Evolutionary conservation across 2,329 filamentous ascomycete species (phyloP).

Genomic region (Fulvia fulva): DNA sequence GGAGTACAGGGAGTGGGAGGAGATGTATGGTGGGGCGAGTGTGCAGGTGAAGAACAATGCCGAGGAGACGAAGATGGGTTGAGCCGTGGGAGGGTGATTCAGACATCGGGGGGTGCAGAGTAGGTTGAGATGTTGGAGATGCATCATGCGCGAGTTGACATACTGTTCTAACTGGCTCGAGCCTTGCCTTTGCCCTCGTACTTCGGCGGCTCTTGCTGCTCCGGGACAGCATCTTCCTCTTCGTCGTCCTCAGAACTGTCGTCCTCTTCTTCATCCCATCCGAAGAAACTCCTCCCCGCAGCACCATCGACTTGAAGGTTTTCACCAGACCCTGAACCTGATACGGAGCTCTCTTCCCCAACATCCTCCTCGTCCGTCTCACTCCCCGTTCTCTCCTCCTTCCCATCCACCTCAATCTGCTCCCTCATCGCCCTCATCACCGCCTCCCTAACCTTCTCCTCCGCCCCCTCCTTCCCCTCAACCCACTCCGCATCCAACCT

Average conservation of each 20-base stretch:
- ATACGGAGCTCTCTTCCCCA: conserved; percentile 27
- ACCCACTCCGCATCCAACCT: conserved; percentile 86
- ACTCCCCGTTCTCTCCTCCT: conserved; percentile 28
- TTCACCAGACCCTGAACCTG: conserved; percentile 30
- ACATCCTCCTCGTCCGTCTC: conserved; percentile 23
- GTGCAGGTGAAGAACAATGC: background rate
- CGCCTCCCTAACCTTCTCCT: conserved; percentile 74
- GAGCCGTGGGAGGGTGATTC: background rate
- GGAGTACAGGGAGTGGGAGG: no score
- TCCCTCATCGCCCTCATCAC: conserved; percentile 67
- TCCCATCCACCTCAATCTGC: conserved; percentile 47
- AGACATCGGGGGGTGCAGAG: no score
- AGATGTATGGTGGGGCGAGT: no score
- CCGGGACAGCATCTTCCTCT: conserved; percentile 36
- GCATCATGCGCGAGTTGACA: background rate
- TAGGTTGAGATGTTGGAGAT: background rate
- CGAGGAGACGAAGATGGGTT: background rate
- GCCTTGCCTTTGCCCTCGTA: conserved; percentile 45
- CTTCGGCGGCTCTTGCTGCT: background rate
- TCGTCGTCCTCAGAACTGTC: conserved; percentile 46
- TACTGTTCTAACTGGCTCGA: conserved; percentile 21
- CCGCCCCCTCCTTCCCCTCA: conserved; percentile 87
- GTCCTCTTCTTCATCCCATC: conserved; percentile 71
- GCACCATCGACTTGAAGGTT: conserved; percentile 37
- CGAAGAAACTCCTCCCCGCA: conserved; percentile 57